Base-by-base conservation (phyloP, 106 monocot genomes). In the Phalaenopsis equestris region DNA sequence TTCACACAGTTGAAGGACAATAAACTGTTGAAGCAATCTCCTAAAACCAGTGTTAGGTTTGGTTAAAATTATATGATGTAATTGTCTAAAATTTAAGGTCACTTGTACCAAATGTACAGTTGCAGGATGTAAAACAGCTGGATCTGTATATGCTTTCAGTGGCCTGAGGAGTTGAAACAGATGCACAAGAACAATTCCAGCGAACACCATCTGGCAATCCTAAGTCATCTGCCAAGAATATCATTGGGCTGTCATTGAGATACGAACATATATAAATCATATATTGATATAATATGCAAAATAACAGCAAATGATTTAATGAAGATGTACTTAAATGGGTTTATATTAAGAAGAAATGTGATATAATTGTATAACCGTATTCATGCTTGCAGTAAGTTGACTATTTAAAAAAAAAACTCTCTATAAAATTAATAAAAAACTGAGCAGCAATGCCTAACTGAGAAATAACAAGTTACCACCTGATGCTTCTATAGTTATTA, bases 161-260 rank as follows among this genome's bases (percentile, higher is more conserved):
- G 48, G 76, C 46, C 49, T 76, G 76, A 45, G 75, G 45, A 76
- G 76, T 23, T 24, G 24, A 23, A 1, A 30, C 9, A 49, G 76
- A 49, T 42, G 74, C 18, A 49, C 76, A 76, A 24, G 76, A 76
- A 76, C 76, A 76, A 23, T 76, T 76, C 76, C 47, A 76, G 76
- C 17, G 48, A 3, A 46, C 76, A 42, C 76, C 76, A 76, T 76
- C 76, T 76, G 6, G 46, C 48, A 11, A 47, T 48, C 49, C 76
- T 49, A 48, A 2, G 23, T 49, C 76, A 76, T 49, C 76, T 48
- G 76, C 46, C 46, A 76, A 49, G 42, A 49, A 41, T 12, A 49
- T 47, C 11, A 48, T 76, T 76, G 5, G 14, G 30, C 37, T 70
- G 38, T 70, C 39, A n/a, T 18, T 74, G 12, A 42, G 16, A 42